These are phyloP conservation scores for Irpex lacteus DNA, from an alignment of 1,284 basidiomycete species.

Conservation along the genomic window DNA sequence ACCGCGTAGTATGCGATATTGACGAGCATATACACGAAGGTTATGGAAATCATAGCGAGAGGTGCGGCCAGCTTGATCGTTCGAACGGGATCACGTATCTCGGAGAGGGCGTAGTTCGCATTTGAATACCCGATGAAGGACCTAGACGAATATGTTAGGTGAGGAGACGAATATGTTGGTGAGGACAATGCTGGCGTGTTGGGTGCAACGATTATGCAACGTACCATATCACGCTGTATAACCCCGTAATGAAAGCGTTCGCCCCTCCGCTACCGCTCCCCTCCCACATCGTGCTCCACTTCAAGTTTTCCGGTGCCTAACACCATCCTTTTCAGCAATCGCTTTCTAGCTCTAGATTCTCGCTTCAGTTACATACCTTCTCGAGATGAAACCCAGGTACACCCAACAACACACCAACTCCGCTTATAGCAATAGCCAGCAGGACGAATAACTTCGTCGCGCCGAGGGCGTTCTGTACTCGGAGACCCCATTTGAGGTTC, in stretches of 20 bases:
- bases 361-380: slow-evolving; percentile 32
- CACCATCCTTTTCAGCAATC: neutral
- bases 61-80: slow-evolving; percentile 69
- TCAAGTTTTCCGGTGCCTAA: slow-evolving; percentile 45
- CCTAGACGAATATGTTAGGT: slow-evolving; percentile 42
- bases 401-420: slow-evolving; percentile 53
- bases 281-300: slow-evolving; percentile 54
- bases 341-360: no score
- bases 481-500: slow-evolving; percentile 54
- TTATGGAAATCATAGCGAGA: slow-evolving; percentile 53
- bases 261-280: slow-evolving; percentile 41
- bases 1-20: slow-evolving; percentile 71
- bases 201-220: neutral
- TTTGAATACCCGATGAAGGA: slow-evolving; percentile 69
- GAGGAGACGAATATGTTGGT: no score
- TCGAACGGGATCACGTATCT: slow-evolving; percentile 60
- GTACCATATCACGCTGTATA: slow-evolving; percentile 54
- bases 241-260: slow-evolving; percentile 57
- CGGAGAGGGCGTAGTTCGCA: slow-evolving; percentile 70
- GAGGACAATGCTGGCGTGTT: no score
- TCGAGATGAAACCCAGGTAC: slow-evolving; percentile 44
- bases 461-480: slow-evolving; percentile 66
- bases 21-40: slow-evolving; percentile 55
- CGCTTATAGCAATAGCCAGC: slow-evolving; percentile 53
- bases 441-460: slow-evolving; percentile 62